Evolutionary conservation across 2,329 filamentous ascomycete species (phyloP).

Genomic region (Berkeleyomyces basicola): DNA sequence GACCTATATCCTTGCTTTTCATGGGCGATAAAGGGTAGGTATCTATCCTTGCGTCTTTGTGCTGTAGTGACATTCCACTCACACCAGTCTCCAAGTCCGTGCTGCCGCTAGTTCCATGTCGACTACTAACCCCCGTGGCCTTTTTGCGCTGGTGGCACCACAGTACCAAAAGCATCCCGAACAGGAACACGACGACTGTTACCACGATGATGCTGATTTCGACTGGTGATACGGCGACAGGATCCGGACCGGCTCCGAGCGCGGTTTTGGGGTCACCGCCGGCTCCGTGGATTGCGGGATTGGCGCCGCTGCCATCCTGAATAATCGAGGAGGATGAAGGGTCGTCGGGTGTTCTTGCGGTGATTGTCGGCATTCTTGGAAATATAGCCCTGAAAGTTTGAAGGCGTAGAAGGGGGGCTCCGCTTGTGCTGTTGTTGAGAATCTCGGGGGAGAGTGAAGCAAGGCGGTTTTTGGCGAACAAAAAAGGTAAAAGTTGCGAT

Average conservation of each 20-base stretch:
- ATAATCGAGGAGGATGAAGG: background rate
- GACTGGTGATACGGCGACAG: constrained; percentile 9
- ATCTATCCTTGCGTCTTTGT: background rate
- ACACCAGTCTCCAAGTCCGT: background rate
- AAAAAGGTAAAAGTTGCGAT: no score
- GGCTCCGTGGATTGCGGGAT: constrained; percentile 10
- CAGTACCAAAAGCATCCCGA: constrained; percentile 11
- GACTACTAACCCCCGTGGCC: background rate
- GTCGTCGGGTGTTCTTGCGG: background rate
- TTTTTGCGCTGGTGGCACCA: constrained; percentile 12
- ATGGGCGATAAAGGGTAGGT: background rate
- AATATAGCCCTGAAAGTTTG: background rate
- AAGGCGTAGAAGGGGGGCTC: no score
- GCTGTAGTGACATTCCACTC: background rate
- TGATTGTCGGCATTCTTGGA: background rate
- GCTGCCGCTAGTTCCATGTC: background rate
- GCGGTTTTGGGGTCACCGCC: constrained; percentile 12
- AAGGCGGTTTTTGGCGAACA: no score
- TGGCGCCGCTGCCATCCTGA: constrained; percentile 11
- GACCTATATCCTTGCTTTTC: constrained; percentile 2
- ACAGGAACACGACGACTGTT: constrained; percentile 9
- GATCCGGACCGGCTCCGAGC: constrained; percentile 8
- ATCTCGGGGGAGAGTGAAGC: no score
- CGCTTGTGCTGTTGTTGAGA: no score
- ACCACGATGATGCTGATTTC: constrained; percentile 13